Base-by-base conservation (phyloP, 805 yeast genomes). In the Debaryomyces tyrocola region DNA sequence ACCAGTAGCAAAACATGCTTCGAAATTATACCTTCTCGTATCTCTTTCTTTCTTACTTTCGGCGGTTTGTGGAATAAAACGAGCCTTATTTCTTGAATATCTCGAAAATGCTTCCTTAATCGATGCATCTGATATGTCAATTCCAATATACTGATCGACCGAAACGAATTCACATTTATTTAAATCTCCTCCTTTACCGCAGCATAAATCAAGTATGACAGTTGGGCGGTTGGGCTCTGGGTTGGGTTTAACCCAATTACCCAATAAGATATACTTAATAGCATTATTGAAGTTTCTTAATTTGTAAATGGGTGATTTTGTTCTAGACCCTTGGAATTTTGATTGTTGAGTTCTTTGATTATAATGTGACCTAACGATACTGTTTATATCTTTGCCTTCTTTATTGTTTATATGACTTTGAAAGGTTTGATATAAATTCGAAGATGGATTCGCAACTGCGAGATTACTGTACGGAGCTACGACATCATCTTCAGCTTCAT, bases 181-280 rank as follows among this genome's bases (percentile, higher is more conserved):
- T 58, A 94, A 70, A 69, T 94, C 99, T 21, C 99, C 99, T 43
- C 99, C 99, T 64, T 94, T 95, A 11, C 99, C 99, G 67, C 98
- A 91, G 12, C 97, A 97, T 46, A 92, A 66, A 60, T 94, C 99
- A 15, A 94, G 69, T 1, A 86, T 78, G 77, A 50, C 80, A 69
- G 39, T 59, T 4, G 71, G 68, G 5, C 34, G 28, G 21, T 29
- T 31, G 4, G 43, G 47, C 2, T 54, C 59, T 6, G 58, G 50
- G 12, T 57, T 53, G 15, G 60, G 55, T 31, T 70, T 70, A 2
- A 85, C 81, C 64, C 75, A 84, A 54, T 85, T 87, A 46, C 85
- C 84, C 44, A 94, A 83, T 7, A 92, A 69, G 59, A 90, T 87
- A 62, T 89, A 87, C 61, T 94, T 94, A 58, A 94, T 85, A 49